A percentile compares a stretch with the other conserved stretches of the same genome.
Evolutionary conservation across 495 filamentous ascomycete genomes (phyloP).

Genomic region (Neurospora sp.): DNA sequence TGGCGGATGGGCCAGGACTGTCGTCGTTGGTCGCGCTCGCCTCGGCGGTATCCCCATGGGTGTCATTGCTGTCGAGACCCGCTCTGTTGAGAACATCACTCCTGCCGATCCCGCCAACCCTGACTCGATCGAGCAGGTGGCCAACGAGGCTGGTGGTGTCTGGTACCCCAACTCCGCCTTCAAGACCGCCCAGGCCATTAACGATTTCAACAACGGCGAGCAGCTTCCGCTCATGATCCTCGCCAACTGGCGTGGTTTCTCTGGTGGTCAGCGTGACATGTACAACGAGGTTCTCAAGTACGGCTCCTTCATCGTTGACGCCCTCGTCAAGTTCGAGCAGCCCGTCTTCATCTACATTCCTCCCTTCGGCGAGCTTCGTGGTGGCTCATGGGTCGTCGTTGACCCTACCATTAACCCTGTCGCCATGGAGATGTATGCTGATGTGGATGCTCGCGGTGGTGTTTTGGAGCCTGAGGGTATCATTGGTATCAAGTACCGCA

Average conservation of each 20-base stretch:
- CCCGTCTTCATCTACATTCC: slow-evolving; percentile 98
- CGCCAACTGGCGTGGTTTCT: slow-evolving; percentile 99
- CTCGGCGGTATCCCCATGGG: slow-evolving; percentile 97
- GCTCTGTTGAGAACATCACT: slow-evolving; percentile 91
- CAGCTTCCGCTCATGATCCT: slow-evolving; percentile 98
- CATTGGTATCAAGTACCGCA: slow-evolving; percentile 94
- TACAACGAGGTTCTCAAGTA: slow-evolving; percentile 99
- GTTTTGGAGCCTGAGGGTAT: slow-evolving; percentile 98
- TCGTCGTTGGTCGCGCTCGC: slow-evolving; percentile 92
- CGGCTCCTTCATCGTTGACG: slow-evolving; percentile 96
- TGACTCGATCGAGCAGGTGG: slow-evolving; percentile 91
- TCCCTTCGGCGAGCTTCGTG: slow-evolving; percentile 90
- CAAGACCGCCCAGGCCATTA: slow-evolving; percentile 98
- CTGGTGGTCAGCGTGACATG: slow-evolving; percentile 98
- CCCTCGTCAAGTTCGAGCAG: slow-evolving; percentile 96
- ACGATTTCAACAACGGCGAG: slow-evolving; percentile 98
- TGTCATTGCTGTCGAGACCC: slow-evolving; percentile 95
- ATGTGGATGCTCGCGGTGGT: slow-evolving; percentile 91
- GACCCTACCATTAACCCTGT: slow-evolving; percentile 96
- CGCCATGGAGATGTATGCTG: slow-evolving; percentile 99
- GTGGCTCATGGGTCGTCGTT: slow-evolving; percentile 98
- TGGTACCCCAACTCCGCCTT: slow-evolving; percentile 99
- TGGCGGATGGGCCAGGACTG: slow-evolving; percentile 92
- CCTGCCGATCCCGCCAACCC: slow-evolving; percentile 98
- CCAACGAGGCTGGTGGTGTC: slow-evolving; percentile 90